A percentile compares a stretch with the other conserved stretches of the same genome.
These are phyloP conservation scores for Mycosarcoma mackinlayi DNA, from an alignment of 1,284 basidiomycete species.

Conservation along the genomic window DNA sequence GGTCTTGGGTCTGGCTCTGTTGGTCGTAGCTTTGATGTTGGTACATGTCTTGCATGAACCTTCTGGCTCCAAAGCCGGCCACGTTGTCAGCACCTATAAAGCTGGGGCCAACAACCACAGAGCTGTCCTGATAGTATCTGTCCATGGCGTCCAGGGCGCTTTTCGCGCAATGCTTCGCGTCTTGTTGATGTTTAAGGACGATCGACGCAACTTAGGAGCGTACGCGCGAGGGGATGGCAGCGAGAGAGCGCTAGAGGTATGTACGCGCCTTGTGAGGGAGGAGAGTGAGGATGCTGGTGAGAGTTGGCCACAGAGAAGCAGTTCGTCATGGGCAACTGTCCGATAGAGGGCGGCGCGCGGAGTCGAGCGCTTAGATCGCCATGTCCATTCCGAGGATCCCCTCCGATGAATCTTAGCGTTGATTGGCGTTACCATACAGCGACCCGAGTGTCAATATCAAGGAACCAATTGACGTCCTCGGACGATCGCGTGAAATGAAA, in stretches of 20 bases:
- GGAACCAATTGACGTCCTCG: neutral
- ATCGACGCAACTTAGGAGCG: neutral
- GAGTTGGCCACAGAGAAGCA: neutral
- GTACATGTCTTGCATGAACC: slow-evolving; percentile 45
- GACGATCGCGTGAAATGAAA: neutral
- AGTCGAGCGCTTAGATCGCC: slow-evolving; percentile 11
- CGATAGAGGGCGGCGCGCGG: neutral
- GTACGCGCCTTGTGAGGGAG: neutral
- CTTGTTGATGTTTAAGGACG: neutral
- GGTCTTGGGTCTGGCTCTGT: neutral
- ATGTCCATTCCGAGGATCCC: neutral
- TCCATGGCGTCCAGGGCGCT: neutral
- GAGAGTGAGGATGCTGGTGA: neutral
- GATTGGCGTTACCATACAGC: neutral
- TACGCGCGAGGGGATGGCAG: neutral
- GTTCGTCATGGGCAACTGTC: too few species aligned
- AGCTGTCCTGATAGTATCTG: slow-evolving; percentile 6
- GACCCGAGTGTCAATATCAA: neutral
- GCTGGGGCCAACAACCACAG: slow-evolving; percentile 2
- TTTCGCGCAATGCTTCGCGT: neutral
- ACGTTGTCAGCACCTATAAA: slow-evolving; percentile 22
- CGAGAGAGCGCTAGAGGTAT: too few species aligned
- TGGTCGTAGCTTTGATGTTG: slow-evolving; percentile 8
- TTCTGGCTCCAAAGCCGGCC: slow-evolving; percentile 46
- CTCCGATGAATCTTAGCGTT: neutral